Base-by-base conservation (phyloP, 1,284 basidiomycete genomes). In the Omphalotus olearius region DNA sequence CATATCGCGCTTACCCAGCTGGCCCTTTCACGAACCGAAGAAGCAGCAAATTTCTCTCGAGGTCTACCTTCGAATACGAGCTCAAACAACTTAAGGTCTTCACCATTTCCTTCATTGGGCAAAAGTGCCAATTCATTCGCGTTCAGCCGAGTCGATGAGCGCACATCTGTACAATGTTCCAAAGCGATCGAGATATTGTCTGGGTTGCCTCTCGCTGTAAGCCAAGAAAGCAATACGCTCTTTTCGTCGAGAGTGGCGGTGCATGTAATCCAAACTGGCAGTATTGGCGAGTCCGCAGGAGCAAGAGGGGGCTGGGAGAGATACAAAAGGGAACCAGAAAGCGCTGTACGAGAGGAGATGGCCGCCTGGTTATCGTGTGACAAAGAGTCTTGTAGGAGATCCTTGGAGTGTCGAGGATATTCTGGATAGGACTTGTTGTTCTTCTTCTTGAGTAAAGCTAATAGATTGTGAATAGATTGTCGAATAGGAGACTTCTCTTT, bases 1-100 rank as follows among this genome's bases (percentile, higher is more conserved):
- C 86, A 89, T 47, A 88, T 79, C 3, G 78, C 75, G 59, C 79
- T 83, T 48, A 89, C 75, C 86, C 86, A 89, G 16, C 72, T 72
- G 5, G 84, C 84, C 47, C 86, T 70, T 51, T 85, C 82, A 54
- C 75, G 73, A n/a, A 79, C 74, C 33, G 80, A 80, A 6, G 65
- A 62, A 1, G 76, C 78, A 1, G 82, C 84, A 62, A 89, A 87
- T 50, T 71, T 78, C 61, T 86, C 82, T 48, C 67, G 69, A 2
- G 65, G 65, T 30, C 69, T 65, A 9, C 71, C 78, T 44, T 79
- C 73, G 51, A 85, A 83, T 3, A 74, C 52, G n/a, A 89, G 59
- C 60, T 87, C 85, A 55, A 88, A 88, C 0, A 82, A 66, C 56
- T 77, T 78, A 47, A 75, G 59, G 25, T 74, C 72, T 46, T 70